A percentile compares a stretch with the other conserved stretches of the same genome.
Conservation (phyloP, 2,329 filamentous ascomycete species). For the Colletotrichum trifolii region DNA sequence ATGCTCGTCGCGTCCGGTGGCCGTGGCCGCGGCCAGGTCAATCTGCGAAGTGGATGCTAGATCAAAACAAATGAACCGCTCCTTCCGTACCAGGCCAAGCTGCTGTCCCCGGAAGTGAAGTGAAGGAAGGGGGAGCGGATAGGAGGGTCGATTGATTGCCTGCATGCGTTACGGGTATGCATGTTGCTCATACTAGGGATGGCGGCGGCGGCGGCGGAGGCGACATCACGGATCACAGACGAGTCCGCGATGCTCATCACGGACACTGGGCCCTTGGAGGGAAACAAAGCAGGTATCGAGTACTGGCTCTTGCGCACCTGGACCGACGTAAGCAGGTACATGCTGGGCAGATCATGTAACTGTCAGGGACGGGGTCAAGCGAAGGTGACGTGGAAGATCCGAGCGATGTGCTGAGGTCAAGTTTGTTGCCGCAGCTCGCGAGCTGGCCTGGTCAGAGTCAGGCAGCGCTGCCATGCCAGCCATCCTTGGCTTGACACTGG, state of each 20-base stretch:
- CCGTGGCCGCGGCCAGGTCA: slow-evolving; percentile 6
- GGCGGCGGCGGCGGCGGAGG: slow-evolving; percentile 35
- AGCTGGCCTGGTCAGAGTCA: background rate
- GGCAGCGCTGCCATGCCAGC: background rate
- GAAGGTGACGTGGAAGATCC: slow-evolving; percentile 30
- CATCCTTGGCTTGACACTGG: slow-evolving; percentile 11
- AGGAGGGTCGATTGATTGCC: slow-evolving; percentile 22
- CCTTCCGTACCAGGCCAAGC: slow-evolving; percentile 22
- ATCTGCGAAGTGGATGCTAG: slow-evolving; percentile 32
- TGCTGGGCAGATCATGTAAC: slow-evolving; percentile 34
- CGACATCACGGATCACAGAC: slow-evolving; percentile 35
- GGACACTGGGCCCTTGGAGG: slow-evolving; percentile 7
- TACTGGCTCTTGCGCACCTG: slow-evolving; percentile 34
- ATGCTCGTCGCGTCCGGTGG: slow-evolving; percentile 14
- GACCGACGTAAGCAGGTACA: slow-evolving; percentile 29
- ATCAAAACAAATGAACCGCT: slow-evolving; percentile 18
- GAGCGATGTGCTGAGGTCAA: slow-evolving; percentile 9
- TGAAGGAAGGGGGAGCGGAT: too few species aligned
- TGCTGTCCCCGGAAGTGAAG: slow-evolving; percentile 20
- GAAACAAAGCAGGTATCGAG: slow-evolving; percentile 33
- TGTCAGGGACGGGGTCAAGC: slow-evolving; percentile 32
- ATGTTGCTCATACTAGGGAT: slow-evolving; percentile 35
- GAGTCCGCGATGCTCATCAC: slow-evolving; percentile 24
- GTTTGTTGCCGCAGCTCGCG: slow-evolving; percentile 19
- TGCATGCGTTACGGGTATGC: slow-evolving; percentile 36